Base-by-base conservation (phyloP, 2,329 filamentous ascomycete genomes). In the Myriosclerotinia curreyana region DNA sequence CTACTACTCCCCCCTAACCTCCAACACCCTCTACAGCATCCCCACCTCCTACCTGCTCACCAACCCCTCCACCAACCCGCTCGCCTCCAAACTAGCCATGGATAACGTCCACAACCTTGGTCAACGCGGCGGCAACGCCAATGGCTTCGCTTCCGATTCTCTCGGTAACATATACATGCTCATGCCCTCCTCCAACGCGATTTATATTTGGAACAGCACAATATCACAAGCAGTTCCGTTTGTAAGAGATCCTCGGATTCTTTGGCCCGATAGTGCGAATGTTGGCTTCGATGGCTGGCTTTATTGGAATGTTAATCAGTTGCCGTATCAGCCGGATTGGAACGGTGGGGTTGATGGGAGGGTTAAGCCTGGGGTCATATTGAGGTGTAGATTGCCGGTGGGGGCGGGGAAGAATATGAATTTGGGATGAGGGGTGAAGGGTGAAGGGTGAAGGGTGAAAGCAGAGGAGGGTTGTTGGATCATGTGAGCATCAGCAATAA, bases 291-390 rank as follows among this genome's bases (percentile, higher is more conserved):
- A 80, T 70, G 78, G 75, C 3, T 82, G 79, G 58, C 69, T 82
- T 17, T 81, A 82, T 66, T 69, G 81, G 64, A 81, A 79, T 61
- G 78, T 81, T 66, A 80, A 82, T 66, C 80, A 82, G 69, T 66
- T 82, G 64, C 77, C 76, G 1, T 80, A 78, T 69, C 78, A 81
- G 71, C 75, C 78, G 3, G 74, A 77, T 62, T 81, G 79, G 79
- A 82, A 82, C 66, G 28, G 28, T 31, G 28, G 28, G 28, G 28
- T 31, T 31, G 28, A 31, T 31, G 28, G 28, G 28, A 31, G 28
- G 69, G 64, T 70, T 5, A 70, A 79, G 67, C 80, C 79, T 0
- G 79, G 79, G 1, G 73, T 79, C n/a, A 78, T 82, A 53, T 65
- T 81, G 69, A 75, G 77, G 67, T 74, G 73, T 9, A 79, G 75